A percentile compares a stretch with the other conserved stretches of the same genome.
Evolutionary conservation across 441 rosid genomes (phyloP).

Genomic region (Brassica hybrid): DNA sequence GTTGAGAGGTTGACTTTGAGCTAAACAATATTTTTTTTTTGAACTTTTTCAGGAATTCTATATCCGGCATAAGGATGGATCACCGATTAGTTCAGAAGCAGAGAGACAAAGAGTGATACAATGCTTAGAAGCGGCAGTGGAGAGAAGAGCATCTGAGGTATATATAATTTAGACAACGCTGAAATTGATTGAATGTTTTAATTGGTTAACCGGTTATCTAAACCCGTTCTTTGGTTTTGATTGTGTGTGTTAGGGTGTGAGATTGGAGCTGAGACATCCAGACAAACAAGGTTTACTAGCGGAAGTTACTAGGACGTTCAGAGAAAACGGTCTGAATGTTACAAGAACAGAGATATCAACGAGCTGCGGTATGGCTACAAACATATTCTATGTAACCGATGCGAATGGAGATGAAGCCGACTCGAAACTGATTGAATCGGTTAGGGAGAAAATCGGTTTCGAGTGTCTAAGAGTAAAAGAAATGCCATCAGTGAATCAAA

Average conservation of each 20-base stretch:
- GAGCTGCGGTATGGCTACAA: constrained; percentile 53
- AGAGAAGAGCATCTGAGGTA: constrained; percentile 90
- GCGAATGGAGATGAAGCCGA: constrained; percentile 68
- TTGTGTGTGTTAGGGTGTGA: constrained; percentile 80
- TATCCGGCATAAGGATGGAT: constrained; percentile 81
- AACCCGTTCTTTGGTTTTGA: constrained; percentile 12
- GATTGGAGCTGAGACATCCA: constrained; percentile 64
- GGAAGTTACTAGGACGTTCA: constrained; percentile 82
- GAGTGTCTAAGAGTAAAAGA: constrained; percentile 78
- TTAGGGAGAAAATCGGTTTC: constrained; percentile 72
- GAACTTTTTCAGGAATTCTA: constrained; percentile 68
- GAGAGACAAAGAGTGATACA: constrained; percentile 86
- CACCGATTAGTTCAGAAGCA: constrained; percentile 87
- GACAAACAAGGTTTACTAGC: constrained; percentile 86
- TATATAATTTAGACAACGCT: too few species aligned
- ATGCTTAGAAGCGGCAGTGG: constrained; percentile 81
- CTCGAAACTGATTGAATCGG: constrained; percentile 70
- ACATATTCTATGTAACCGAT: constrained; percentile 79
- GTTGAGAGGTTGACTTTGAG: not conserved
- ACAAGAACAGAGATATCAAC: constrained; percentile 94
- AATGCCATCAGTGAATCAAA: constrained; percentile 57
- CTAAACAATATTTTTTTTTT: not conserved
- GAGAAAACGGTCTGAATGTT: constrained; percentile 88
- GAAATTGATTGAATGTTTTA: too few species aligned
- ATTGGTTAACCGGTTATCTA: not conserved